Percentiles rank a stretch among this genome's conserved stretches.
phyloP scores from a whole-genome alignment of 129 eudicot species.

The Oenanthe sinensis region DNA sequence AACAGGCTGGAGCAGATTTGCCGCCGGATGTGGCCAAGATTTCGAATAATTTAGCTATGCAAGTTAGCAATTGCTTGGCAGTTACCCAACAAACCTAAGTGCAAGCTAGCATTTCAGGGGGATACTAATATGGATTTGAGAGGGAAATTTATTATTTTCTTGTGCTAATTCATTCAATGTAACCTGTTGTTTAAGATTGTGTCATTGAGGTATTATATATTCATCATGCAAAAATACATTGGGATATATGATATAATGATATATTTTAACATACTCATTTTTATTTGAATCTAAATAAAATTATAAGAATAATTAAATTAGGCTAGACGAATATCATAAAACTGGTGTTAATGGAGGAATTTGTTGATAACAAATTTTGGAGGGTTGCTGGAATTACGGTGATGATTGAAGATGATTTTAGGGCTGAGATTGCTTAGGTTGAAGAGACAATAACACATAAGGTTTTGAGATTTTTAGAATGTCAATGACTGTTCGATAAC shows the following conservation, averaged over 20 bases:
- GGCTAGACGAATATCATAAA: too few relatives aligned
- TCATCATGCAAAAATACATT: neutral
- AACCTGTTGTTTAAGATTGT: neutral
- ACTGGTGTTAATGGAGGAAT: too few relatives aligned
- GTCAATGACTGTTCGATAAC: too few relatives aligned
- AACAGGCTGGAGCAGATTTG: neutral
- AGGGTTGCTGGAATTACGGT: too few relatives aligned
- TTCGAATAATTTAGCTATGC: neutral
- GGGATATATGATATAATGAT: neutral
- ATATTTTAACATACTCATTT: too few relatives aligned
- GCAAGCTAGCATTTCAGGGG: neutral
- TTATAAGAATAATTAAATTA: too few relatives aligned
- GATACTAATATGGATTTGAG: neutral
- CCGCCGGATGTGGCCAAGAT: neutral
- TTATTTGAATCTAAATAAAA: too few relatives aligned
- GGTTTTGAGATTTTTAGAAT: too few relatives aligned
- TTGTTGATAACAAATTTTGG: too few relatives aligned
- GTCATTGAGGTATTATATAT: neutral
- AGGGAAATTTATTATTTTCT: neutral
- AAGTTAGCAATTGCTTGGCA: conserved; percentile 14
- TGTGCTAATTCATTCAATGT: neutral
- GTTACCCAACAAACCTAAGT: conserved; percentile 12
- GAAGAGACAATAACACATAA: too few relatives aligned
- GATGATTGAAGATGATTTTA: too few relatives aligned
- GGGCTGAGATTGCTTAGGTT: too few relatives aligned